Evolutionary conservation across 176 grass and related monocot species (phyloP), one percentile per base, ranked within the genome.

Genomic region (Puya raimondii): DNA sequence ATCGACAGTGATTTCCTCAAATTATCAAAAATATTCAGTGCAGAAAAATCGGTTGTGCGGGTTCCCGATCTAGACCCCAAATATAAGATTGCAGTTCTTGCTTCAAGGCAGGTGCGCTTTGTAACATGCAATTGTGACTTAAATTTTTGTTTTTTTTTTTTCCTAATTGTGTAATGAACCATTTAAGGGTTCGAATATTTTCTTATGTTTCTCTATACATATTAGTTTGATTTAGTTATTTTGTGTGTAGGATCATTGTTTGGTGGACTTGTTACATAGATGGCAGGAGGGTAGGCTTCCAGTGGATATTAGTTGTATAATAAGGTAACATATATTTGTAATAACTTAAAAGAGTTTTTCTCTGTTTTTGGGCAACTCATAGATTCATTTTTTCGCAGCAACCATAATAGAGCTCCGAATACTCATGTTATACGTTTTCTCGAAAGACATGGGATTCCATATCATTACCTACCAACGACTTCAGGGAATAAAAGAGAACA

Each of bases 271-370:
- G 68, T 78, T 92, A 72, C 73, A 92, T 56, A 80, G 77, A 74
- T 96, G 93, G 88, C 86, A 87, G 27, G 88, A 91, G 76, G 86
- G 86, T 65, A 85, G 79, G 68, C 83, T 96, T 54, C 92, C 92
- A 9, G 74, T 96, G 12, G 74, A 92, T 70, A 87, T 96, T 20
- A 83, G 65, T 49, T 89, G 84, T 50, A 75, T 96, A 33, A 89
- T 96, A 89, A 96, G 88, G 92, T 87, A 53, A 54, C 69, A 25
- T 73, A 79, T 14, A 21, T 16, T 26, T 26, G 33, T 59, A 20
- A 59, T 18, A 6, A 17, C 9, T 59, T 26, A 26, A 26, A 26
- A 26, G 25, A 27, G 25, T 11, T 26, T 4, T 59, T 11, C 42
- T 16, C 26, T 14, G 33, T 42, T 4, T 29, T 70, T 29, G 14